A percentile compares a stretch with the other conserved stretches of the same genome.
These are phyloP conservation scores for Chloris gayana DNA, from an alignment of 176 grass and related monocot genomes.

Conservation along the genomic window DNA sequence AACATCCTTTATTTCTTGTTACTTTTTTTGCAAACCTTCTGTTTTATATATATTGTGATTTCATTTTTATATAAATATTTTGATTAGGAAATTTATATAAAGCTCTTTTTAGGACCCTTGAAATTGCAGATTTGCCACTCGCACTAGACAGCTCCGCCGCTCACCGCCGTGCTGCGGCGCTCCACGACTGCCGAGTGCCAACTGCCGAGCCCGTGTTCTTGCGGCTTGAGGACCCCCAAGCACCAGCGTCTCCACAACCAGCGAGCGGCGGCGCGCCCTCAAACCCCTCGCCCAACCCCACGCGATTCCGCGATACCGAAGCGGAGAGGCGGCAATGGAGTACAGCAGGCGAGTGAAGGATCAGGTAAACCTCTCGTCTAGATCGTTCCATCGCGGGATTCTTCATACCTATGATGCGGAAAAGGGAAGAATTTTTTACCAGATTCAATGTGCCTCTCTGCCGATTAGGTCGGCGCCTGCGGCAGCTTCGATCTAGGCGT, in stretches of 20 bases:
- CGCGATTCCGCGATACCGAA: background rate
- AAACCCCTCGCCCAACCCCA: background rate
- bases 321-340: constrained; percentile 36
- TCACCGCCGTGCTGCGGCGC: background rate
- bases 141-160: background rate
- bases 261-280: background rate
- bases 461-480: background rate
- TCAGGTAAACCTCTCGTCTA: constrained; percentile 16
- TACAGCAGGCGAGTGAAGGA: constrained; percentile 50
- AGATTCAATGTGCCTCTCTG: background rate
- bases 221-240: background rate
- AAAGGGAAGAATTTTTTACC: background rate
- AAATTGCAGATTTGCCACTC: background rate
- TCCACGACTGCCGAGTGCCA: no score
- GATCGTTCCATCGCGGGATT: background rate
- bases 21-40: no score
- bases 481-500: background rate
- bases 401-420: background rate
- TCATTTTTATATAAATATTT: no score
- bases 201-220: background rate
- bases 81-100: no score
- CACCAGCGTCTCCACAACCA: background rate
- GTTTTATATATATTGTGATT: no score
- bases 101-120: no score
- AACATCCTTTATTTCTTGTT: no score